Percentiles rank a stretch among this genome's conserved stretches.
Conservation (phyloP, 371 early-diverging fungal species). For the Funneliformis caledonium region DNA sequence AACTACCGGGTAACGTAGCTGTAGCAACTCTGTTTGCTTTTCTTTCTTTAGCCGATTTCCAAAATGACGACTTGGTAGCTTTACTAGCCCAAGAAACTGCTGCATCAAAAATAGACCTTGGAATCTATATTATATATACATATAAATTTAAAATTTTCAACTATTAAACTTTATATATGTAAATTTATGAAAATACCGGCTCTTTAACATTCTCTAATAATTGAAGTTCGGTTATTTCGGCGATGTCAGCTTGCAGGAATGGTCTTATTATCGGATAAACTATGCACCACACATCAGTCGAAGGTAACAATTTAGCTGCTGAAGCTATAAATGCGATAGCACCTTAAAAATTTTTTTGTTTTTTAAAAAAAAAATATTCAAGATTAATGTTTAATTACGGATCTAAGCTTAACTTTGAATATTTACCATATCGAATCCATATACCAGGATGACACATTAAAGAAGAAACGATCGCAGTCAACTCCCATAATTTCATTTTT, state of each 20-base stretch:
- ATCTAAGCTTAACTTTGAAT: background rate
- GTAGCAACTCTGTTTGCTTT: conserved; percentile 43
- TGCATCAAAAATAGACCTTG: conserved; percentile 64
- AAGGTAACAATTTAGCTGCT: conserved; percentile 65
- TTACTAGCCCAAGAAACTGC: conserved; percentile 66
- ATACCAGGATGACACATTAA: conserved; percentile 83
- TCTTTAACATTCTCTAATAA: conserved; percentile 69
- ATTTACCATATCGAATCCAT: conserved; percentile 77
- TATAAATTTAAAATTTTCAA: background rate
- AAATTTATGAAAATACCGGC: conserved; percentile 58
- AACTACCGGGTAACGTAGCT: conserved; percentile 37
- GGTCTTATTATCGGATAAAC: conserved; percentile 77
- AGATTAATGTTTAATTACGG: background rate
- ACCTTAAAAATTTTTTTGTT: conserved; percentile 46
- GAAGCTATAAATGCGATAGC: conserved; percentile 78
- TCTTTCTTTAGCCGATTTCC: conserved; percentile 57
- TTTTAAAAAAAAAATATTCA: conserved; percentile 3
- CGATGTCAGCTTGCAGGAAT: conserved; percentile 69
- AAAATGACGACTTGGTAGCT: conserved; percentile 60
- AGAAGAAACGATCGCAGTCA: conserved; percentile 70
- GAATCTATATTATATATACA: conserved; percentile 44
- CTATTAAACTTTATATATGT: background rate
- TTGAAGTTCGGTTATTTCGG: conserved; percentile 64
- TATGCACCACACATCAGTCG: conserved; percentile 80
- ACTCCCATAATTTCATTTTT: conserved; percentile 79